Base-by-base conservation (phyloP, 2,329 filamentous ascomycete genomes). In the Ilyonectria sp. region DNA sequence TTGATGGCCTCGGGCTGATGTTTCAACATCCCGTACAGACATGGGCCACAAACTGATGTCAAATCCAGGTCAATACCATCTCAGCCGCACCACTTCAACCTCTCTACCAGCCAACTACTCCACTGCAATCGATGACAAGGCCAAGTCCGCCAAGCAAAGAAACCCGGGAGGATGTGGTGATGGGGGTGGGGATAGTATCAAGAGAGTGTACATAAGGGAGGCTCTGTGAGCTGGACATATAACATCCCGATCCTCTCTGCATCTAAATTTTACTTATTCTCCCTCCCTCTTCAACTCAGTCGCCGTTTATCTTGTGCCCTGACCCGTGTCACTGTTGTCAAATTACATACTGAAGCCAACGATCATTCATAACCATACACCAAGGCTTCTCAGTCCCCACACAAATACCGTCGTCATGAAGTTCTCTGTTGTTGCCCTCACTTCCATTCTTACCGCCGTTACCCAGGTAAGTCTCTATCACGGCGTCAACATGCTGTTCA, bases 351-450 rank as follows among this genome's bases (percentile, higher is more conserved):
- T n/a, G 6, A n/a, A 52, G n/a, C 26, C 29, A 53, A 21, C 50
- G 10, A 21, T 53, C 31, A 33, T 35, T 21, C 31, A 63, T 43
- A 21, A 17, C 29, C 47, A 60, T 9, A 35, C n/a, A 60, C n/a
- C 11, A 66, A 67, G 47, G 65, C 43, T 47, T 13, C 13, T 58
- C 33, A 47, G 60, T 57, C 40, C 33, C 60, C 47, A 71, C 53
- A 64, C 40, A 46, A 54, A 63, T 37, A 59, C 52, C 63, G 60
- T 56, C 71, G 71, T 43, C 61, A 81, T 82, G 80, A 80, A 80
- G 77, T 77, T 80, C 76, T 73, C 78, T 72, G 72, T 70, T 67
- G 62, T 74, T 23, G 67, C 75, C 52, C 23, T 79, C 67, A 60
- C 78, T 50, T 75, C 63, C 26, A 46, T 77, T 71, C 69, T 80